phyloP scores from a whole-genome alignment of 805 yeast genomes.

The Spencermartinsiella europaea region DNA sequence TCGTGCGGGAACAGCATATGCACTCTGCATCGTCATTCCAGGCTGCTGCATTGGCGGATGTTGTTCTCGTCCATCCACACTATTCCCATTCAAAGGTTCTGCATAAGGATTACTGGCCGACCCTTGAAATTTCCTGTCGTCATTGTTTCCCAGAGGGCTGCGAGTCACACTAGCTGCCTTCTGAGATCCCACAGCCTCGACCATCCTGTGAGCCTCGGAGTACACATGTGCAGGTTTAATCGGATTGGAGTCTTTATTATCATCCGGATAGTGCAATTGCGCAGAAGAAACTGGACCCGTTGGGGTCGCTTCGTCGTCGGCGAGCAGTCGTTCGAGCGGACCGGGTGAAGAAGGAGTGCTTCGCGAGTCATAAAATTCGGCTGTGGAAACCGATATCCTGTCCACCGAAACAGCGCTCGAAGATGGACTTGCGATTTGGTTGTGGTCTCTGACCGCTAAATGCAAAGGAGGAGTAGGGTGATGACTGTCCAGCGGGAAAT shows the following conservation, averaged over 20 bases:
- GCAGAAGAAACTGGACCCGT: background rate
- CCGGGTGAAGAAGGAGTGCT: background rate
- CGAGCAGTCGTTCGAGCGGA: background rate
- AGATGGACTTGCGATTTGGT: background rate
- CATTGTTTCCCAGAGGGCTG: background rate
- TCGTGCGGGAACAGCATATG: no score
- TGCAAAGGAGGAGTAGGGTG: background rate
- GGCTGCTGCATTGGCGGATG: no score
- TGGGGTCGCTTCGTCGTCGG: background rate
- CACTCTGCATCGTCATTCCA: no score
- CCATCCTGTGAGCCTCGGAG: background rate
- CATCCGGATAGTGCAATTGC: background rate
- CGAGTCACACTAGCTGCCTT: background rate
- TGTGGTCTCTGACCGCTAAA: background rate
- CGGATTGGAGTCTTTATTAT: background rate
- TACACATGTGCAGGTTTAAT: background rate
- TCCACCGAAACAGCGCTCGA: background rate
- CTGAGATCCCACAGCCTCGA: background rate
- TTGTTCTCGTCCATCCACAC: no score
- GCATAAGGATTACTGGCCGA: background rate
- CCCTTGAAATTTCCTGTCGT: background rate
- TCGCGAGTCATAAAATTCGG: background rate
- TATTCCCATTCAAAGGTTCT: no score
- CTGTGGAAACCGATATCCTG: background rate
- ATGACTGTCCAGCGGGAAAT: background rate